phyloP scores from a whole-genome alignment of 352 stramenopile genomes.

The Phytophthora foliorum region DNA sequence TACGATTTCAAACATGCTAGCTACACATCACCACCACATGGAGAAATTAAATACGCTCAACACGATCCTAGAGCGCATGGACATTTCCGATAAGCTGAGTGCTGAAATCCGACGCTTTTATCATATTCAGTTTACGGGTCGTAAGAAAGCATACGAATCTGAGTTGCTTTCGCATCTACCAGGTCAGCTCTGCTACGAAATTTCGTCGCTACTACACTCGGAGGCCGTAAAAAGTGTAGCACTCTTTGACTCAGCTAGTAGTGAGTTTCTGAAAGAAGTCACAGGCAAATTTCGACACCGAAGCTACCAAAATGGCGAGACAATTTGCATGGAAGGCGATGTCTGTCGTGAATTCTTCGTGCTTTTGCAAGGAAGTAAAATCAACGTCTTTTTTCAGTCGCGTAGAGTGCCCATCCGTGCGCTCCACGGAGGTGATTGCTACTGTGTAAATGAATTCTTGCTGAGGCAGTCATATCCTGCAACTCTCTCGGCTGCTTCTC shows the following conservation, averaged over 20 bases:
- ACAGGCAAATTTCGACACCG: constrained; percentile 72
- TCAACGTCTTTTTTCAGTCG: constrained; percentile 61
- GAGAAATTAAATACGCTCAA: constrained; percentile 75
- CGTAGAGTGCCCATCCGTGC: constrained; percentile 44
- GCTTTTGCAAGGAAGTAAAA: constrained; percentile 52
- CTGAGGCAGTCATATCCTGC: constrained; percentile 55
- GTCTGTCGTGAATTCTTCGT: constrained; percentile 78
- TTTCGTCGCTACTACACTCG: constrained; percentile 72
- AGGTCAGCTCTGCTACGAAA: constrained; percentile 69
- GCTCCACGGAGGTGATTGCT: constrained; percentile 58
- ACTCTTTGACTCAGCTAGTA: constrained; percentile 68
- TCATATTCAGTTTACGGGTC: constrained; percentile 72
- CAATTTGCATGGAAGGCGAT: constrained; percentile 61
- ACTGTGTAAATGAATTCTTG: constrained; percentile 70
- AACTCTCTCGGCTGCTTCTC: constrained; percentile 48
- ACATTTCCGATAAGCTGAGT: constrained; percentile 52
- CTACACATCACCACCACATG: constrained; percentile 61
- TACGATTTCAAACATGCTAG: constrained; percentile 71
- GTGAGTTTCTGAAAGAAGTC: constrained; percentile 59
- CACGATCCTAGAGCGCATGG: constrained; percentile 57
- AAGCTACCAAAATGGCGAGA: constrained; percentile 70
- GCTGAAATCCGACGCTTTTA: constrained; percentile 61
- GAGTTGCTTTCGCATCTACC: constrained; percentile 65
- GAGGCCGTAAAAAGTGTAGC: constrained; percentile 61
- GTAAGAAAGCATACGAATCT: constrained; percentile 69